Base-by-base conservation (phyloP, 805 yeast species). In the Candida arabinofermentans region DNA sequence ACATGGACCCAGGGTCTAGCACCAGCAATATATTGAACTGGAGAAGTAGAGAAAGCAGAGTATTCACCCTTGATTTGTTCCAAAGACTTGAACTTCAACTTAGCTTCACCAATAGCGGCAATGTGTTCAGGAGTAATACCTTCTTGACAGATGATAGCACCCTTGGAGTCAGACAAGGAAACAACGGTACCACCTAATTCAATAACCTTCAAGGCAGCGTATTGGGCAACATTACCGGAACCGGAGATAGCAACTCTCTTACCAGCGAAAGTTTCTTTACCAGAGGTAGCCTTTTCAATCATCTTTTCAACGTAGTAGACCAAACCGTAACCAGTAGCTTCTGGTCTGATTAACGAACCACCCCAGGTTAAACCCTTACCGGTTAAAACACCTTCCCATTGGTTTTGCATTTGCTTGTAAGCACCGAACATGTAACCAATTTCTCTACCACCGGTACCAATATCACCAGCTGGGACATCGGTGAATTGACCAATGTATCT, bases 381-480 rank as follows among this genome's bases (percentile, higher is more conserved):
- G 65, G 99, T 91, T 59, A 91, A 77, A 40, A 91, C 95, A 78
- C 98, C 98, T 68, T 91, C 91, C 83, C 89, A 91, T 64, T 81
- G 75, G 83, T 91, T 91, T 71, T 78, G 83, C 81, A 77, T 76
- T 59, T 77, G 75, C 79, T 89, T 88, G 89, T 86, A 91, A 56
- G 96, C 96, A 72, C 99, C 99, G 59, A 88, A 93, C 66, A 91
- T 73, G 86, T 67, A 91, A 58, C 97, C 96, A 53, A 89, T 77
- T 74, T 88, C 96, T 70, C 95, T 81, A 59, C 96, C 98, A 74
- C 96, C 96, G 51, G 88, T 95, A 77, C 96, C 96, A 67, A 91
- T 91, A 72, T 91, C 99, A 71, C 99, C 99, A 55, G 99, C 99
- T 64, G 99, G 99, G 42, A 93, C 97, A 72, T 91, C 99, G 47